phyloP scores from a whole-genome alignment of 306 rosid species.

The Vigna nakashimae region DNA sequence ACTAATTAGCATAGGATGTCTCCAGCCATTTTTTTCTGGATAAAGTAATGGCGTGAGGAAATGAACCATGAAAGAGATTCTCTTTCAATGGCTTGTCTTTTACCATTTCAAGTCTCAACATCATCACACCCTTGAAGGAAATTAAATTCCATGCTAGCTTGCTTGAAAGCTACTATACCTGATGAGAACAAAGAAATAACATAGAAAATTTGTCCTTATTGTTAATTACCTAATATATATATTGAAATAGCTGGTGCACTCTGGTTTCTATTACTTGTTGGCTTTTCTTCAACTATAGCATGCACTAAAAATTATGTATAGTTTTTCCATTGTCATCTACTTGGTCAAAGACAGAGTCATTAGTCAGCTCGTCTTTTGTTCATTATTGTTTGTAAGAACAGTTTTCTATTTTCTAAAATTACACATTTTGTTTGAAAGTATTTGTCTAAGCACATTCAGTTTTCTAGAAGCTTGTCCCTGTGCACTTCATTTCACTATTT shows the following conservation, averaged over 20 bases:
- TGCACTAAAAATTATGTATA: neutral
- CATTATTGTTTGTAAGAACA: neutral
- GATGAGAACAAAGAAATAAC: neutral
- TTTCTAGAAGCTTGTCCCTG: too few species aligned
- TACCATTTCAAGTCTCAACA: constrained; percentile 24
- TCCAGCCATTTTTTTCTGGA: too few species aligned
- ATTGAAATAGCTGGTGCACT: neutral
- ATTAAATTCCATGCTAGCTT: neutral
- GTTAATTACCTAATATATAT: neutral
- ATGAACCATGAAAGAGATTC: constrained; percentile 11
- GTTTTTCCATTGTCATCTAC: neutral
- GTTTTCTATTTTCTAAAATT: neutral
- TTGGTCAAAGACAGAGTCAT: neutral
- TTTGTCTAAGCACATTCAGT: too few species aligned
- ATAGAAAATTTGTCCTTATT: too few species aligned
- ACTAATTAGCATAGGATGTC: too few species aligned
- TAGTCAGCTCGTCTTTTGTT: neutral
- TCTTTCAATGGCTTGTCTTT: constrained; percentile 26
- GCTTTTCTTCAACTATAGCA: neutral
- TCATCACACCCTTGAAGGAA: constrained; percentile 25
- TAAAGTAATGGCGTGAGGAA: constrained; percentile 21
- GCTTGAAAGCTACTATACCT: constrained; percentile 28
- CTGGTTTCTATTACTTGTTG: neutral
- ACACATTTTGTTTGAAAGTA: too few species aligned
- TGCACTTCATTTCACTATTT: too few species aligned